A percentile compares a stretch with the other conserved stretches of the same genome.
Evolutionary conservation across 192 early-diverging fungal genomes (phyloP).

Genomic region (Backusella psychrophila): DNA sequence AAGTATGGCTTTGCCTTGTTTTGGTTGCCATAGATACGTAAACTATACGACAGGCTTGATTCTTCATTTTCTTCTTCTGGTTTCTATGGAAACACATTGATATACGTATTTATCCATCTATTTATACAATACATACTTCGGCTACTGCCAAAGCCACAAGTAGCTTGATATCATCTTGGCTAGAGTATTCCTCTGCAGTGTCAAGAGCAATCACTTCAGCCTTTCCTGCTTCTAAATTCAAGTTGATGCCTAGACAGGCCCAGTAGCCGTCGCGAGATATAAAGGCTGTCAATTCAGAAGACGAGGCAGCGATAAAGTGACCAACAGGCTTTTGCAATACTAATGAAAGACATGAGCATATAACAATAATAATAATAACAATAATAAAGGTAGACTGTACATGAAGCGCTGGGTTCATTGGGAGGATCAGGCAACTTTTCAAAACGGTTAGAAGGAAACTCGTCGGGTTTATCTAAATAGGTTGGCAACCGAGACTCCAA

Average conservation of each 20-base stretch:
- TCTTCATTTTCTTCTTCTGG: constrained; percentile 18
- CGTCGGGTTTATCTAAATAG: constrained; percentile 26
- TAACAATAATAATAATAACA: too few species aligned
- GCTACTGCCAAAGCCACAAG: constrained; percentile 25
- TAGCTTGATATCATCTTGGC: constrained; percentile 13
- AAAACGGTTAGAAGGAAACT: constrained; percentile 34
- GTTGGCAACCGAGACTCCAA: constrained; percentile 28
- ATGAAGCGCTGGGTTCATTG: constrained; percentile 1
- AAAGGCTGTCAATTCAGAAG: constrained; percentile 34
- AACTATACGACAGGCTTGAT: constrained; percentile 3
- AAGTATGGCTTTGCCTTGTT: constrained; percentile 17
- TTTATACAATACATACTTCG: neutral
- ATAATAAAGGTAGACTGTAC: neutral
- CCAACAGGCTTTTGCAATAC: constrained; percentile 2
- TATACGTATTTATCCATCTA: neutral
- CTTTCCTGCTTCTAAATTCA: constrained; percentile 37
- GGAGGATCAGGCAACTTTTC: constrained; percentile 21
- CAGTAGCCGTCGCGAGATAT: constrained; percentile 35
- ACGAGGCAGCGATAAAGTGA: constrained; percentile 34
- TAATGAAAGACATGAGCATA: neutral
- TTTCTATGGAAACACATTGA: constrained; percentile 3
- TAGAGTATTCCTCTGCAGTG: constrained; percentile 18
- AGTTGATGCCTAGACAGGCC: constrained; percentile 27
- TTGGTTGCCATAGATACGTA: constrained; percentile 31
- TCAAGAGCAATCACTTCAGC: constrained; percentile 36